Percentiles rank a stretch among this genome's conserved stretches.
These are phyloP conservation scores for Coprinellus aureogranulatus DNA, from an alignment of 768 basidiomycete genomes.

Conservation along the genomic window DNA sequence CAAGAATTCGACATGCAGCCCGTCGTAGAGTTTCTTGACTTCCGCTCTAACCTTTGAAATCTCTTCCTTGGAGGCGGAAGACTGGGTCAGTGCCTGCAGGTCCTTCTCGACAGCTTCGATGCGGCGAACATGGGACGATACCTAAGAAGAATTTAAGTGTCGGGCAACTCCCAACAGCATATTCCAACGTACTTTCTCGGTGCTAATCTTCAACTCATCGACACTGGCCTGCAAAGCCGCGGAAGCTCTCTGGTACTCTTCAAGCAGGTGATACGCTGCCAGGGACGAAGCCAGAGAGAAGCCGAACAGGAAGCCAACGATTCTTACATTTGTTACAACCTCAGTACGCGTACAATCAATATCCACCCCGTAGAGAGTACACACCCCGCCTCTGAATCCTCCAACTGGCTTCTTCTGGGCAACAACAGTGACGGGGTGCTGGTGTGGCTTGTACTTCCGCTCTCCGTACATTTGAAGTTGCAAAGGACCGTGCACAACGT, in stretches of 20 bases:
- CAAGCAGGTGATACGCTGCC: constrained; percentile 83
- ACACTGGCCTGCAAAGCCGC: constrained; percentile 86
- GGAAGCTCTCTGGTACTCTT: constrained; percentile 88
- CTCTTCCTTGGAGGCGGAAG: constrained; percentile 77
- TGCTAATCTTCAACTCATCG: constrained; percentile 79
- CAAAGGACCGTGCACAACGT: constrained; percentile 1
- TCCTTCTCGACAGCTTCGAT: constrained; percentile 91
- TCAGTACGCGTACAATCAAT: too few species aligned
- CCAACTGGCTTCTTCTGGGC: constrained; percentile 75
- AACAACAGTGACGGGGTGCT: constrained; percentile 53
- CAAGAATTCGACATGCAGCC: constrained; percentile 79
- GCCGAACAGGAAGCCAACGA: constrained; percentile 83
- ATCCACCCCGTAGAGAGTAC: too few species aligned
- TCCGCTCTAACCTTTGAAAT: constrained; percentile 72
- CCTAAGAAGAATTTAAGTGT: constrained; percentile 37
- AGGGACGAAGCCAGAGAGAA: constrained; percentile 87
- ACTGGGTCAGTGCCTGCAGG: constrained; percentile 66
- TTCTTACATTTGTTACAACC: too few species aligned
- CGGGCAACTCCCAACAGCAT: not conserved
- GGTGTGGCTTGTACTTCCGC: constrained; percentile 21
- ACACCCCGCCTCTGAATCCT: constrained; percentile 65
- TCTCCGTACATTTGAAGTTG: not conserved
- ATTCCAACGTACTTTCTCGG: constrained; percentile 59
- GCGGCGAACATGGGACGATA: constrained; percentile 76
- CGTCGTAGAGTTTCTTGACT: constrained; percentile 84